phyloP scores from a whole-genome alignment of 495 filamentous ascomycete species.

The Pseudomonodictys pantanalensis region DNA sequence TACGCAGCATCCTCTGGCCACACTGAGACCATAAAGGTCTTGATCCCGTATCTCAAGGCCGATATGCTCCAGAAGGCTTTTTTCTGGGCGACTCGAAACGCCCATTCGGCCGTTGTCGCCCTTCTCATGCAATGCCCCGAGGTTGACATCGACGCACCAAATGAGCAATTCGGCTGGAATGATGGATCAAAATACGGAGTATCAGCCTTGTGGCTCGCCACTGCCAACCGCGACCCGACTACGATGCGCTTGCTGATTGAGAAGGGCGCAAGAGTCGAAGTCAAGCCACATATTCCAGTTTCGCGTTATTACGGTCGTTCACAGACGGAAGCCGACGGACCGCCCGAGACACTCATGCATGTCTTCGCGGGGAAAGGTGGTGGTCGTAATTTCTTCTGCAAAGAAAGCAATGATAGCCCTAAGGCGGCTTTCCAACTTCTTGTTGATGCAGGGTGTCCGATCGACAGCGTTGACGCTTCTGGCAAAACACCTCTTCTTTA shows the following conservation, averaged over 20 bases:
- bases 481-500: background rate
- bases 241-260: slow-evolving; percentile 9
- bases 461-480: background rate
- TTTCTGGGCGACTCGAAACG: background rate
- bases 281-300: background rate
- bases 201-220: slow-evolving; percentile 4
- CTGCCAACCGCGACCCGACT: background rate
- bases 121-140: background rate
- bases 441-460: background rate
- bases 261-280: slow-evolving; percentile 6
- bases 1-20: slow-evolving; percentile 11
- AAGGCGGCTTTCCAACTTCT: background rate
- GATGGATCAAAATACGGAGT: background rate
- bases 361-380: background rate
- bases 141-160: background rate
- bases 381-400: background rate
- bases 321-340: background rate
- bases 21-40: background rate
- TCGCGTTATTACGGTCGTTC: background rate
- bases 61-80: slow-evolving; percentile 5
- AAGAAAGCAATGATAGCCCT: background rate
- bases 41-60: background rate
- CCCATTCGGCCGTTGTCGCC: background rate
- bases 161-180: no score
- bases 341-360: background rate